Evolutionary conservation across 495 filamentous ascomycete species (phyloP).

Genomic region (Daldinia grandis): DNA sequence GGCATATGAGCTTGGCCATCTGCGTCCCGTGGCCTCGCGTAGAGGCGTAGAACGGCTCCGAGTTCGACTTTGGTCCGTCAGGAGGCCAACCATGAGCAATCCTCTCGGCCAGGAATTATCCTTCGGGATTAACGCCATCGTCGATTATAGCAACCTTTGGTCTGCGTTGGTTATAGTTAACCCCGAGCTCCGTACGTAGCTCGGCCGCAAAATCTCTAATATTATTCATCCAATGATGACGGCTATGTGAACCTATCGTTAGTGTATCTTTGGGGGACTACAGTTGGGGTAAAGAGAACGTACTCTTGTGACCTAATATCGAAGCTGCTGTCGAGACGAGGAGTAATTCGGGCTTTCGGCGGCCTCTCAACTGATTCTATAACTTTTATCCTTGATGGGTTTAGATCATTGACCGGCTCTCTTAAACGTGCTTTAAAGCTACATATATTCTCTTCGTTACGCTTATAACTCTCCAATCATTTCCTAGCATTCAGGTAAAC

Average conservation of each 20-base stretch:
- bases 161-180: slow-evolving; percentile 29
- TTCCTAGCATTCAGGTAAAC: slow-evolving; percentile 17
- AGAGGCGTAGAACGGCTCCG: slow-evolving; percentile 46
- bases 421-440: slow-evolving; percentile 18
- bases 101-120: slow-evolving; percentile 20
- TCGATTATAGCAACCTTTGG: slow-evolving; percentile 55
- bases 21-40: slow-evolving; percentile 51
- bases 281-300: background rate
- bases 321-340: slow-evolving; percentile 24
- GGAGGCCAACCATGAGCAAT: slow-evolving; percentile 31
- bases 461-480: slow-evolving; percentile 16
- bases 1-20: slow-evolving; percentile 52
- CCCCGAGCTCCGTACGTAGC: slow-evolving; percentile 21
- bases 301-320: slow-evolving; percentile 34
- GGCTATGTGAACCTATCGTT: slow-evolving; percentile 3
- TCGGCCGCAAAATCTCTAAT: slow-evolving; percentile 36
- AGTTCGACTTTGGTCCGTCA: slow-evolving; percentile 34
- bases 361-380: slow-evolving; percentile 17
- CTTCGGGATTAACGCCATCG: slow-evolving; percentile 51
- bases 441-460: slow-evolving; percentile 11
- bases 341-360: slow-evolving; percentile 7
- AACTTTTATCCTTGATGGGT: slow-evolving; percentile 10
- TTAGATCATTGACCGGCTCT: slow-evolving; percentile 2
- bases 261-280: background rate
- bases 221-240: slow-evolving; percentile 43